Evolutionary conservation across 2,329 filamentous ascomycete genomes (phyloP).

Genomic region (Phaeosphaeriaceae sp.): DNA sequence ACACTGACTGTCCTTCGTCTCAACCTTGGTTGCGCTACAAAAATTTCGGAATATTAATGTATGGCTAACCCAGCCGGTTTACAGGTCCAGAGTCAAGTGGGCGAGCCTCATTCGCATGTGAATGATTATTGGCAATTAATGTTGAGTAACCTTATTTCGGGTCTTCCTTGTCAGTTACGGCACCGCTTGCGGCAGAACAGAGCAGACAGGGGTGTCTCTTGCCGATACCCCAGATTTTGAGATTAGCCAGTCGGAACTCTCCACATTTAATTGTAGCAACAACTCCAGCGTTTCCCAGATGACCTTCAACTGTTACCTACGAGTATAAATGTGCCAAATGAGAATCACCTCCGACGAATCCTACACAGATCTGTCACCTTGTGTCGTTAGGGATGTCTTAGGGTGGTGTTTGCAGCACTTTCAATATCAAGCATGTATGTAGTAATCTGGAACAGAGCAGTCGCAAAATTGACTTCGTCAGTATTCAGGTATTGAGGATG

Average conservation of each 20-base stretch:
- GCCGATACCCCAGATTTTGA: not conserved
- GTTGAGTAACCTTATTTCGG: not conserved
- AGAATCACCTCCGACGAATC: not conserved
- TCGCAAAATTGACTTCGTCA: too few species aligned
- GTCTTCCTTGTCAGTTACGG: not conserved
- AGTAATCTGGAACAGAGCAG: too few species aligned
- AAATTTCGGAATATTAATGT: too few species aligned
- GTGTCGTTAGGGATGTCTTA: too few species aligned
- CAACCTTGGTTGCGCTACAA: too few species aligned
- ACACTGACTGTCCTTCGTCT: too few species aligned
- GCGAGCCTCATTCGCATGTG: not conserved
- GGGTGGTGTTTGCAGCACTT: too few species aligned
- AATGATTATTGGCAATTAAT: not conserved
- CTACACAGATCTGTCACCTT: too few species aligned
- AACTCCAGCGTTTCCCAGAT: not conserved
- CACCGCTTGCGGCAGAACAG: not conserved
- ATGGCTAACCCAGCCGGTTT: not conserved
- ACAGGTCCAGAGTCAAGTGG: not conserved
- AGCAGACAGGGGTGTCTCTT: not conserved
- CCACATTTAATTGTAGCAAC: not conserved
- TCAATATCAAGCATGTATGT: too few species aligned
- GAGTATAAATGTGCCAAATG: not conserved
- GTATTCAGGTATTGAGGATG: too few species aligned
- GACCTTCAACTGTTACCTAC: not conserved
- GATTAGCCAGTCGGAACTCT: not conserved